phyloP scores from a whole-genome alignment of 805 yeast species.

The Saccharomycopsis capsularis region DNA sequence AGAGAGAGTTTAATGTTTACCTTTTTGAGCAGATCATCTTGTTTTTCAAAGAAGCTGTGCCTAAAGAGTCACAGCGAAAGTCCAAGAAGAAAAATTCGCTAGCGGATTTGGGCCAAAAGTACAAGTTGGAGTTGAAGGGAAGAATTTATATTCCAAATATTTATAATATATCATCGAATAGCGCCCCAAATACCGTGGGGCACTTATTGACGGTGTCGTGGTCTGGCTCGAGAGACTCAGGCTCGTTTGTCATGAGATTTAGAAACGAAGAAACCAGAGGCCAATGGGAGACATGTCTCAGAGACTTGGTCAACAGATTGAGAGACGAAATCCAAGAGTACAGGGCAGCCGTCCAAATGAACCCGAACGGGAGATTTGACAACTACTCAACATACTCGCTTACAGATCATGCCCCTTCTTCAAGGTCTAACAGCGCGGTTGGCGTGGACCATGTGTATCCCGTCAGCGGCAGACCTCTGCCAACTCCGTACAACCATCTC shows the following conservation, averaged over 20 bases:
- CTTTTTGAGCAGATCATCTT: constrained; percentile 68
- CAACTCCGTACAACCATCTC: neutral
- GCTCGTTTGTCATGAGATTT: constrained; percentile 75
- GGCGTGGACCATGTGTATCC: neutral
- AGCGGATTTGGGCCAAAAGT: constrained; percentile 27
- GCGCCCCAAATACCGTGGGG: constrained; percentile 32
- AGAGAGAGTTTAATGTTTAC: constrained; percentile 84
- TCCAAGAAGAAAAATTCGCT: constrained; percentile 41
- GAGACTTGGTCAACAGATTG: constrained; percentile 34
- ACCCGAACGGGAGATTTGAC: neutral
- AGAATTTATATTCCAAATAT: constrained; percentile 72
- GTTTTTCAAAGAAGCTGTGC: constrained; percentile 53
- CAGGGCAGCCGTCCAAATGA: constrained; percentile 4
- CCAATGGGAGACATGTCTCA: constrained; percentile 73
- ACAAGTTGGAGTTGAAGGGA: constrained; percentile 62
- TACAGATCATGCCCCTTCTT: neutral
- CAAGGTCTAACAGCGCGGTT: neutral
- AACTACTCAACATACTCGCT: constrained; percentile 1
- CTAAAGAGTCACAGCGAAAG: constrained; percentile 36
- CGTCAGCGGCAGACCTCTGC: neutral
- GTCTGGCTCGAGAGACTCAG: constrained; percentile 84
- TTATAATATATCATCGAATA: constrained; percentile 34
- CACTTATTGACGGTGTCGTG: constrained; percentile 62
- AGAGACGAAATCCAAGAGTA: constrained; percentile 26
- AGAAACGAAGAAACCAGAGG: constrained; percentile 74